Evolutionary conservation across 2,329 filamentous ascomycete genomes (phyloP).

Genomic region (Exserohilum turcica): DNA sequence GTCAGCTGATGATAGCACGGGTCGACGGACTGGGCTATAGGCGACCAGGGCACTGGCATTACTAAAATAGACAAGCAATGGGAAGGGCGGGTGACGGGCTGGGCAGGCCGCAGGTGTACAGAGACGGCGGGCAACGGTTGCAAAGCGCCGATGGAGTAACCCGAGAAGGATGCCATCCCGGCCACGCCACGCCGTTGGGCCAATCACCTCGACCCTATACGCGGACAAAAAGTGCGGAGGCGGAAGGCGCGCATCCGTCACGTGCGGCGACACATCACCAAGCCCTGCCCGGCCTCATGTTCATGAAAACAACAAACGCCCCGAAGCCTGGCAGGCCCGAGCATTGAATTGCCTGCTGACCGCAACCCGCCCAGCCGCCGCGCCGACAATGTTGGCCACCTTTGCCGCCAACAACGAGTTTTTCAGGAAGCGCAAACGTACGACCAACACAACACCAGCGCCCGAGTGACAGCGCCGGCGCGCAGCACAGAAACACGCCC

Average conservation of each 20-base stretch:
- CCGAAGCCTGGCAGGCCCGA: slow-evolving; percentile 16
- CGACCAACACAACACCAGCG: slow-evolving; percentile 12
- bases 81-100: neutral
- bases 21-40: neutral
- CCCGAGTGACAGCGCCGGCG: slow-evolving; percentile 17
- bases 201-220: slow-evolving; percentile 9
- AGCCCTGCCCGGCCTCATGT: slow-evolving; percentile 27
- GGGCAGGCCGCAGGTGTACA: neutral
- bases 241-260: slow-evolving; percentile 24
- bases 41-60: neutral
- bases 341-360: slow-evolving; percentile 7
- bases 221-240: slow-evolving; percentile 31
- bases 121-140: neutral
- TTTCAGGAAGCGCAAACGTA: slow-evolving; percentile 52
- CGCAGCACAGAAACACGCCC: slow-evolving; percentile 20
- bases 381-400: slow-evolving; percentile 49
- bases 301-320: slow-evolving; percentile 25
- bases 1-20: neutral
- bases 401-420: slow-evolving; percentile 54
- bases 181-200: slow-evolving; percentile 16
- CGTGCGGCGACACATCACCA: slow-evolving; percentile 25
- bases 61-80: neutral
- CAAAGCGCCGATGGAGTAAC: slow-evolving; percentile 1
- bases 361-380: slow-evolving; percentile 10
- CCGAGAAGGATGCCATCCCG: slow-evolving; percentile 12